Evolutionary conservation across 2,329 filamentous ascomycete genomes (phyloP).

Genomic region (Bipolaris gigantea): DNA sequence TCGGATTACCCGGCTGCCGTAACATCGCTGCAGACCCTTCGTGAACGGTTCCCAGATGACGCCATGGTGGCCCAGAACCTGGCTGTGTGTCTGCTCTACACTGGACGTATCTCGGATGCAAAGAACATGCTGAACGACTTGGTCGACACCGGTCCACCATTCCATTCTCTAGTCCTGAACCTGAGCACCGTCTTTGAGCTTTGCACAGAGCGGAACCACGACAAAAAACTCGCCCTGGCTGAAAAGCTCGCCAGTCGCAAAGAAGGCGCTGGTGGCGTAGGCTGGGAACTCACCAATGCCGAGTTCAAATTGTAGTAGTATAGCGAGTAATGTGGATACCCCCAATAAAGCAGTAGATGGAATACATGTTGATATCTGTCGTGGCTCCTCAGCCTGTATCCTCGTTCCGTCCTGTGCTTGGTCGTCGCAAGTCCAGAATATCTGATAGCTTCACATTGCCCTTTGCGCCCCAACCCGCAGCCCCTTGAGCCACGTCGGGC

Average conservation of each 20-base stretch:
- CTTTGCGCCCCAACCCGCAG: slow-evolving; percentile 82
- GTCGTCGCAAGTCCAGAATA: slow-evolving; percentile 52
- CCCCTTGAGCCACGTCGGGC: slow-evolving; percentile 73
- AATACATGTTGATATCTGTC: not conserved
- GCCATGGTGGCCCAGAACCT: slow-evolving; percentile 80
- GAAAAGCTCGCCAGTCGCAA: slow-evolving; percentile 67
- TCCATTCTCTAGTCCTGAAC: slow-evolving; percentile 84
- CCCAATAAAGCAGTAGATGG: not conserved
- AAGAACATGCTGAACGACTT: slow-evolving; percentile 67
- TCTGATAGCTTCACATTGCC: slow-evolving; percentile 66
- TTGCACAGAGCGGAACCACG: slow-evolving; percentile 74
- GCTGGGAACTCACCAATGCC: slow-evolving; percentile 70
- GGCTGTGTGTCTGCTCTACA: slow-evolving; percentile 82
- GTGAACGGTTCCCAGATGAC: slow-evolving; percentile 54
- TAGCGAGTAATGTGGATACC: not conserved
- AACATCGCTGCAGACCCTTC: slow-evolving; percentile 60
- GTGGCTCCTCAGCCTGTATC: not conserved
- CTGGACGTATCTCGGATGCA: slow-evolving; percentile 68
- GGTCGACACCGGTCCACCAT: slow-evolving; percentile 60
- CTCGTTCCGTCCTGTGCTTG: not conserved
- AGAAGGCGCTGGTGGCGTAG: slow-evolving; percentile 52
- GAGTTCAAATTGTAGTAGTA: slow-evolving; percentile 74
- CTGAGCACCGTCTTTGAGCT: slow-evolving; percentile 89
- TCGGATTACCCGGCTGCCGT: slow-evolving; percentile 69
- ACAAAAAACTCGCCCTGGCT: slow-evolving; percentile 70